phyloP scores from a whole-genome alignment of 2,329 filamentous ascomycete species.

The Xylariaceae sp. region DNA sequence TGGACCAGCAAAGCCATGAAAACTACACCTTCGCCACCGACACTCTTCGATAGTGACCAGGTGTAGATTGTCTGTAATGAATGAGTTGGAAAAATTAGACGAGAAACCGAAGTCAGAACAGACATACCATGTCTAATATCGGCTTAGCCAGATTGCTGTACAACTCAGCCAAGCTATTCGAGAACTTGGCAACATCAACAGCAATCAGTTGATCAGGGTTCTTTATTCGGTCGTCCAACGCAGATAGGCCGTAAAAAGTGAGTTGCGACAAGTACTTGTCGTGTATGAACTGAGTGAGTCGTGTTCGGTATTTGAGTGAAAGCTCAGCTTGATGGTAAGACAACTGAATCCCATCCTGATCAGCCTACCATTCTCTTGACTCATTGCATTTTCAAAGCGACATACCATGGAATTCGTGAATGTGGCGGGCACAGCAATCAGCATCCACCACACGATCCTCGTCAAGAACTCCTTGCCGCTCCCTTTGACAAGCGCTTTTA shows the following conservation, averaged over 20 bases:
- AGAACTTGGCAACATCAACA: slow-evolving; percentile 94
- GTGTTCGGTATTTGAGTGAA: slow-evolving; percentile 85
- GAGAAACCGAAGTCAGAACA: neutral
- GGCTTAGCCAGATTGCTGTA: slow-evolving; percentile 97
- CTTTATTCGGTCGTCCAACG: slow-evolving; percentile 94
- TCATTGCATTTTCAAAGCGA: slow-evolving; percentile 1
- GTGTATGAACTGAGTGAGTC: slow-evolving; percentile 91
- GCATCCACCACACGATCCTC: slow-evolving; percentile 96
- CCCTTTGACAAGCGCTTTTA: slow-evolving; percentile 87
- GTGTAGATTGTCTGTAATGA: slow-evolving; percentile 75
- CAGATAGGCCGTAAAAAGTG: slow-evolving; percentile 95
- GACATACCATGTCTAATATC: slow-evolving; percentile 76
- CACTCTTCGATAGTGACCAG: slow-evolving; percentile 85
- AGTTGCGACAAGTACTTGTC: slow-evolving; percentile 95
- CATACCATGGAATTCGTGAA: slow-evolving; percentile 98
- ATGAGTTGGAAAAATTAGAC: slow-evolving; percentile 22
- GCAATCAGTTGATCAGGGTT: slow-evolving; percentile 97
- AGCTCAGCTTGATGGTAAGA: slow-evolving; percentile 97
- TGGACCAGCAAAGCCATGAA: slow-evolving; percentile 95
- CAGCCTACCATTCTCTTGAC: neutral
- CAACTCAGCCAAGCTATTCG: slow-evolving; percentile 87
- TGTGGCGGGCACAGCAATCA: slow-evolving; percentile 90
- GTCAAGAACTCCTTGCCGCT: slow-evolving; percentile 86
- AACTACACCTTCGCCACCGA: slow-evolving; percentile 93
- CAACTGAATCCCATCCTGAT: slow-evolving; percentile 49